Evolutionary conservation across 305 asterid species (phyloP).

Genomic region (Withania somnifera): DNA sequence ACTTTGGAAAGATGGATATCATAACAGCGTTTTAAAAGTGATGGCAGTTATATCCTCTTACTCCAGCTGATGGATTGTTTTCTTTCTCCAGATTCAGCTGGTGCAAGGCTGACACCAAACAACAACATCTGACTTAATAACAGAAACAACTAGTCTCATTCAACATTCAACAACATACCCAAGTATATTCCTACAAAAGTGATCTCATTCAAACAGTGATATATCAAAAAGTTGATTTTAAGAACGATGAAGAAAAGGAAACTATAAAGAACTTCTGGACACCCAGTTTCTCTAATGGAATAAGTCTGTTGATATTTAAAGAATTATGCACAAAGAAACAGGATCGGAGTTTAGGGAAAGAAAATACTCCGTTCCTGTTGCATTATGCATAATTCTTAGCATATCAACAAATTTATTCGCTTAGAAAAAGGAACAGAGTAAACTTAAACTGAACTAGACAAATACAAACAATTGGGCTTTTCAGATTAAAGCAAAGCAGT

Average conservation of each 20-base stretch:
- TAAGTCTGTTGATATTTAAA: neutral
- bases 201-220: neutral
- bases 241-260: neutral
- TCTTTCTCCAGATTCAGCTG: neutral
- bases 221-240: neutral
- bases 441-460: neutral
- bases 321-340: neutral
- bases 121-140: neutral
- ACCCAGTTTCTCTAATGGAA: neutral
- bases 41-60: neutral
- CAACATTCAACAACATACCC: too few relatives aligned
- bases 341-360: neutral
- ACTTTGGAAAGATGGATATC: neutral
- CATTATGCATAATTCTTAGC: neutral
- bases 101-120: neutral
- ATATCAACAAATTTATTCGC: neutral
- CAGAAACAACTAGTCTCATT: neutral
- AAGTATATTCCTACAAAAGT: too few relatives aligned
- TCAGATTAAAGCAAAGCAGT: neutral
- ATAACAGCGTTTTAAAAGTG: neutral
- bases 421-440: neutral
- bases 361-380: neutral
- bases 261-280: neutral
- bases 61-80: neutral
- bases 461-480: neutral